Evolutionary conservation across 2,329 filamentous ascomycete species (phyloP).

Genomic region (Pyrenophora graminea): DNA sequence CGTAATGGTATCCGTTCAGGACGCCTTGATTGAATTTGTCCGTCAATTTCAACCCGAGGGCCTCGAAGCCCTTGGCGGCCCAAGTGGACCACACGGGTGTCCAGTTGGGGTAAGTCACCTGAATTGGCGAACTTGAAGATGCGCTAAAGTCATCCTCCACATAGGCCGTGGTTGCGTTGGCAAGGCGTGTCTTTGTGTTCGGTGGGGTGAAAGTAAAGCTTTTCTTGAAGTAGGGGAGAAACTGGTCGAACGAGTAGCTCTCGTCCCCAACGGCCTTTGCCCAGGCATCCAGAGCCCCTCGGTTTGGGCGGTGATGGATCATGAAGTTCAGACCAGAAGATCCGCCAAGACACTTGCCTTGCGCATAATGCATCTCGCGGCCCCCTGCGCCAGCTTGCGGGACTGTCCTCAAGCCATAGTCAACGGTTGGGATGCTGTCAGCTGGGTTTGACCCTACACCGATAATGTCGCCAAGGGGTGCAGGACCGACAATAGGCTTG

Average conservation of each 20-base stretch:
- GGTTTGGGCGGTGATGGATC: neutral
- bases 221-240: neutral
- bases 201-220: neutral
- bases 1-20: neutral
- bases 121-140: neutral
- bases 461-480: conserved; percentile 9
- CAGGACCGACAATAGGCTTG: conserved; percentile 22
- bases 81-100: conserved; percentile 1
- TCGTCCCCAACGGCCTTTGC: neutral
- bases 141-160: neutral
- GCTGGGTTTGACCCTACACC: conserved; percentile 3
- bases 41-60: neutral
- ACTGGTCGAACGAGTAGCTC: neutral
- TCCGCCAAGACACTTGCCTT: conserved; percentile 4
- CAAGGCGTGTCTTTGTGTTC: neutral
- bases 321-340: conserved; percentile 23
- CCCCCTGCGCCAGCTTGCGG: neutral
- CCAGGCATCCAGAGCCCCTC: conserved; percentile 1
- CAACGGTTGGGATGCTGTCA: conserved; percentile 23
- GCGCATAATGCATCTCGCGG: conserved; percentile 1
- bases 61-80: neutral
- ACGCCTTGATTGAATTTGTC: neutral
- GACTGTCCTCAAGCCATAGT: neutral
- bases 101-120: neutral
- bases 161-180: neutral